Base-by-base conservation (phyloP, 352 stramenopile species). In the Globisporangium takayamanum region DNA sequence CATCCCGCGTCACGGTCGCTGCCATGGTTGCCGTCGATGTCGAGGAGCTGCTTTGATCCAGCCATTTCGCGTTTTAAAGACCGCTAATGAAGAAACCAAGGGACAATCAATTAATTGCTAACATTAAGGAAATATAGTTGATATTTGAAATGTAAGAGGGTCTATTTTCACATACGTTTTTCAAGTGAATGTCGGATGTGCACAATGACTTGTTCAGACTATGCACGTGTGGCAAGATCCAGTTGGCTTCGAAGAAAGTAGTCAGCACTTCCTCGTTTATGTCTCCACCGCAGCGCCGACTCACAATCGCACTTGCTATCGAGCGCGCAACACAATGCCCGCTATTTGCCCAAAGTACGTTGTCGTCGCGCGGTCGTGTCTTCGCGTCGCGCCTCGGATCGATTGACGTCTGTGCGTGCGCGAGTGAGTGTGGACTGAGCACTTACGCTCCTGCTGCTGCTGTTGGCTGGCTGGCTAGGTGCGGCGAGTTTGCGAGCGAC, bases 401-500 rank as follows among this genome's bases (percentile, higher is more conserved):
- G 5, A 25, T 48, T 44, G 46, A 61, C 57, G 37, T 57, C 22
- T 22, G 22, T 22, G 22, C 22, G 30, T 20, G 52, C 30, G 26
- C 45, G 45, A 25, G 56, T n/a, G 28, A 14, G 16, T 45, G 8
- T 49, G 16, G 6, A 26, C 20, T n/a, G 15, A 20, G 41, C 44
- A 18, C n/a, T 20, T 12, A 12, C n/a, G 7, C 44, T n/a, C 5
- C 44, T 49, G 44, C 44, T 18, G 10, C 1, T n/a, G 8, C 44
- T 49, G 44, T n/a, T 49, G 16, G 44, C 44, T 39, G 33, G 4
- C 41, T 46, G 15, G 41, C 41, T n/a, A 79, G 71, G 46, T 91
- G 81, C 62, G 78, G 81, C 18, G 79, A 89, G 50, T 77, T 77
- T 50, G 77, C 83, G 28, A 76, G 80, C 33, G 55, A 47, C 3